Base-by-base conservation (phyloP, 1,284 basidiomycete genomes). In the Chalciporus sp. region DNA sequence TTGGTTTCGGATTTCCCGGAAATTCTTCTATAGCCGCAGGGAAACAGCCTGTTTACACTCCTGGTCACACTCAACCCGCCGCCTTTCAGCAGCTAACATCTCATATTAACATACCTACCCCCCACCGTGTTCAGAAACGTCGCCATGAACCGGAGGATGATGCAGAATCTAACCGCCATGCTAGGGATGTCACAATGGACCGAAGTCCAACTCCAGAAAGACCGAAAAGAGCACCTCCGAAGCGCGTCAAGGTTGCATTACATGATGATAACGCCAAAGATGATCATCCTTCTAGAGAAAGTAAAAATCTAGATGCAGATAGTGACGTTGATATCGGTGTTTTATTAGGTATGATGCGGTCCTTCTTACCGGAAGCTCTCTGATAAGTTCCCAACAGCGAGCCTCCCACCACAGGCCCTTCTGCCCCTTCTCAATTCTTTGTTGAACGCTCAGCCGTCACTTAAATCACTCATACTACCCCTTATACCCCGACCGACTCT, bases 181-280 rank as follows among this genome's bases (percentile, higher is more conserved):
- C 56, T 19, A 71, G 78, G 49, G 88, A 90, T 61, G 80, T 86
- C 56, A 78, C 83, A 17, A 91, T 91, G 89, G 88, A 91, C 67
- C 79, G 88, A 58, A 90, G 88, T 61, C 88, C 89, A 10, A 89
- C 88, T 8, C 89, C 88, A 19, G 88, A 91, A 69, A 79, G 86
- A 44, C 81, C 80, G 20, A 88, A 84, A 68, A 81, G 83, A 60
- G 76, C 77, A 14, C 76, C 80, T 47, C 85, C 85, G 19, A 91
- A 91, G 69, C 81, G 88, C 55, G 79, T 79, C 44, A 82, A 83
- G 54, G 73, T 83, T 42, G 65, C 72, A 42, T 71, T 74, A 47
- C 62, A 74, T 19, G 61, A 65, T 16, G 73, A 76, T 9, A 73
- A 75, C 53, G 51, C 74, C 54, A 79, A 76, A 59, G 73, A 74